Base-by-base conservation (phyloP, 148 eudicot genomes). In the Heliamphora exappendiculata region DNA sequence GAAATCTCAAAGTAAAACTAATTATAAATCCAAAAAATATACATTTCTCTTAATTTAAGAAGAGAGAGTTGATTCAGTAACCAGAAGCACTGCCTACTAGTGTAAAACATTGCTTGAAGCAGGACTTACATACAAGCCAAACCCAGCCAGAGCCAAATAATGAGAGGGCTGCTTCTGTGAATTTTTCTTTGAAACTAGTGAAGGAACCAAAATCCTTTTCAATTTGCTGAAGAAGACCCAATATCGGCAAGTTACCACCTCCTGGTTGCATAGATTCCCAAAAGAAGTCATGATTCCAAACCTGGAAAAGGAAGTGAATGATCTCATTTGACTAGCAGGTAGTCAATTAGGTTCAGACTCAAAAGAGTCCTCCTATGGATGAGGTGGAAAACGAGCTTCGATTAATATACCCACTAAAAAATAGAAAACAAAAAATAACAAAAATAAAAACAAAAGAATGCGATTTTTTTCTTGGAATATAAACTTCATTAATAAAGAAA, bases 181-280 rank as follows among this genome's bases (percentile, higher is more conserved):
- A 90, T 69, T 90, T 88, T 50, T 90, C 94, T 59, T 82, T 94
- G 71, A 94, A 94, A 73, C 82, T 80, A 75, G 77, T n/a, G 73
- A 86, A 89, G 72, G 98, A 92, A 77, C 87, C 91, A 80, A 94
- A 94, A 84, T 94, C 98, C 84, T 90, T 92, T 77, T 94, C 98
- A 72, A 94, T 91, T 81, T 90, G 93, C 71, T 76, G 75, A 78
- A 94, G 92, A 64, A 92, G 86, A 74, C 93, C 97, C 77, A 90
- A 75, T 76, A 78, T 85, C 10, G 98, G 98, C 82, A 83, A 78
- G 65, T 85, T 85, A 60, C 92, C 98, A 31, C 98, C 97, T 76
- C 91, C 98, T 63, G 98, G 97, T 85, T 89, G 93, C 97, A 94
- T 94, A 66, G 97, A 89, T 79, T 94, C 98, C 97, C 97, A 94